Base-by-base conservation (phyloP, 2,329 filamentous ascomycete species). In the Fusarium siculi region DNA sequence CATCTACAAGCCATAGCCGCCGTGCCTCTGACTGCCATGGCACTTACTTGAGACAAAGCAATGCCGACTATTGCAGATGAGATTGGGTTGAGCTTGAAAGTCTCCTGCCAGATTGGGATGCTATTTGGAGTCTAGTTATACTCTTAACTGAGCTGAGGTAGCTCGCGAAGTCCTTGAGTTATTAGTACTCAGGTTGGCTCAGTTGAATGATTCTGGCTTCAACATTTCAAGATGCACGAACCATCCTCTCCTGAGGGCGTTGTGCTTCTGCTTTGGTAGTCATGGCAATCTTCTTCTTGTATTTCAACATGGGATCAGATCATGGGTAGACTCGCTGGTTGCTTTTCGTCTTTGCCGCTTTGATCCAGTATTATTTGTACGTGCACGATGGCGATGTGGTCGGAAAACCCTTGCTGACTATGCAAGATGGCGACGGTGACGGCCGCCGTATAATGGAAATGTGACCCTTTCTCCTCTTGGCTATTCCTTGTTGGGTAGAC, bases 261-360 rank as follows among this genome's bases (percentile, higher is more conserved):
- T 44, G 46, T 39, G 25, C 28, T 43, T 49, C 42, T 49, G 42
- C 34, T 39, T 40, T 46, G 19, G 34, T 39, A 40, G 62, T 34
- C 34, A 54, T 23, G 58, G 10, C 25, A 40, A 34, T 44, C n/a
- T 34, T 25, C n/a, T 57, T 46, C n/a, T 55, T n/a, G 21, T 54
- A n/a, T 59, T 30, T 46, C 40, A 55, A 44, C 46, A 69, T 59
- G 49, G 39, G 43, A 43, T 69, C 70, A 72, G 50, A 34, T 69
- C 67, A 57, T 40, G 34, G 36, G n/a, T 25, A 49, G 61, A 43
- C 39, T 39, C 32, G 32, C 9, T 50, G 37, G 28, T 40, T 44
- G 12, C 32, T 34, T 32, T 39, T 53, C 9, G 21, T 36, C 42
- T 43, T 39, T 55, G 10, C 25, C 21, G 43, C 30, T 37, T 44